A percentile compares a stretch with the other conserved stretches of the same genome.
These are phyloP conservation scores for Serendipita sp. DNA, from an alignment of 768 basidiomycete genomes.

Conservation along the genomic window DNA sequence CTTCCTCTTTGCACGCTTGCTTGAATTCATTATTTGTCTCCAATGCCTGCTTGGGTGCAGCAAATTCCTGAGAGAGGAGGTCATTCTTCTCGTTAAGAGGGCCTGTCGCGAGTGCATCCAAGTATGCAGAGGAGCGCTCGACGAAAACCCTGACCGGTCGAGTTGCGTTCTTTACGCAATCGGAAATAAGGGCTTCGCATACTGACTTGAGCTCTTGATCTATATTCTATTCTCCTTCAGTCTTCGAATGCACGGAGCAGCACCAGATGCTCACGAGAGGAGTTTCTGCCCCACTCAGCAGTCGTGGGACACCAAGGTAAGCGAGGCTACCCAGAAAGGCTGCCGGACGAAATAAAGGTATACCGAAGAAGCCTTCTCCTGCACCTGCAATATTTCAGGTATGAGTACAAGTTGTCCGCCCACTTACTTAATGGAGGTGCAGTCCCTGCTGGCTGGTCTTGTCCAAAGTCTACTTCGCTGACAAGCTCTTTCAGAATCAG, in stretches of 20 bases:
- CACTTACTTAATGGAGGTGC: slow-evolving; percentile 35
- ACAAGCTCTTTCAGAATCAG: slow-evolving; percentile 85
- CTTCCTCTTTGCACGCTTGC: slow-evolving; percentile 35
- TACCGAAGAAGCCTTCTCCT: slow-evolving; percentile 43
- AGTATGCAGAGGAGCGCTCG: slow-evolving; percentile 29
- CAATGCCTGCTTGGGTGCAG: slow-evolving; percentile 32
- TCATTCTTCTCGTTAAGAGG: slow-evolving; percentile 17
- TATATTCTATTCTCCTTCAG: slow-evolving; percentile 43
- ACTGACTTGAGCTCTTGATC: slow-evolving; percentile 70
- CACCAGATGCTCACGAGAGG: slow-evolving; percentile 1
- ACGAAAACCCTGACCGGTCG: slow-evolving; percentile 49
- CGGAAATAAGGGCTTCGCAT: slow-evolving; percentile 69
- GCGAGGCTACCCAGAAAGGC: slow-evolving; percentile 34
- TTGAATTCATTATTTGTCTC: slow-evolving; percentile 39
- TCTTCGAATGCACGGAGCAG: neutral
- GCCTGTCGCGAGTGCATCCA: slow-evolving; percentile 14
- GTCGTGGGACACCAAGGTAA: neutral
- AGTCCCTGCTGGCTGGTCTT: slow-evolving; percentile 28
- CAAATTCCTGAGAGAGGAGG: slow-evolving; percentile 27
- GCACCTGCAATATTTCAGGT: slow-evolving; percentile 20
- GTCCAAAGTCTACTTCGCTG: slow-evolving; percentile 49
- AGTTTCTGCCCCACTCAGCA: slow-evolving; percentile 6
- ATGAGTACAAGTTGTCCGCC: slow-evolving; percentile 13
- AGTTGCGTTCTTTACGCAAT: slow-evolving; percentile 41
- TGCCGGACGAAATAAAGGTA: slow-evolving; percentile 36